Percentiles rank a stretch among this genome's conserved stretches.
Conservation (phyloP, 768 basidiomycete species). For the Podaxis sp. region DNA sequence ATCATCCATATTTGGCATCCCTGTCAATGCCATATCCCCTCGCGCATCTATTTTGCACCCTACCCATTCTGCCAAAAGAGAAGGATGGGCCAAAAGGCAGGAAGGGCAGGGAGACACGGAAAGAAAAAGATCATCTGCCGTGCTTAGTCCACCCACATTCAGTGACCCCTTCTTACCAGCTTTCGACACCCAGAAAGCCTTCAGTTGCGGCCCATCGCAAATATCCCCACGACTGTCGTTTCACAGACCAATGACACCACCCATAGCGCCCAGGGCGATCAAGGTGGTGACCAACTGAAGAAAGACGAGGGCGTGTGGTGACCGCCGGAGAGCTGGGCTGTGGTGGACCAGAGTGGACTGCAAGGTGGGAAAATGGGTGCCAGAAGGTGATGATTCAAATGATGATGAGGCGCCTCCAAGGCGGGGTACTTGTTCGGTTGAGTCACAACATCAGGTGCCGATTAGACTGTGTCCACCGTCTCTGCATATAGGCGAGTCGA, state of each 20-base stretch:
- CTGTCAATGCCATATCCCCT: slow-evolving; percentile 9
- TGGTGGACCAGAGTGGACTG: slow-evolving; percentile 45
- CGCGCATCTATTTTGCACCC: background rate
- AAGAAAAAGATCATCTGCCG: slow-evolving; percentile 16
- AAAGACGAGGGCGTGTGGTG: slow-evolving; percentile 49
- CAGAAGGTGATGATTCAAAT: slow-evolving; percentile 29
- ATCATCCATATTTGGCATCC: background rate
- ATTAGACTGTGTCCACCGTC: slow-evolving; percentile 1
- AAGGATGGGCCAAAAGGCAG: background rate
- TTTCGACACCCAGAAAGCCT: background rate
- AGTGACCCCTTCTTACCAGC: slow-evolving; percentile 37
- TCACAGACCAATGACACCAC: slow-evolving; percentile 2
- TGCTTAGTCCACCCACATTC: slow-evolving; percentile 33
- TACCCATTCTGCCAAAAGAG: background rate
- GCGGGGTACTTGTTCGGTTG: background rate
- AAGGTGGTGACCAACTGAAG: slow-evolving; percentile 16
- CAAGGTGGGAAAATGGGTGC: slow-evolving; percentile 27
- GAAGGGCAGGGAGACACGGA: slow-evolving; percentile 16
- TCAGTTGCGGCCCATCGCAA: background rate
- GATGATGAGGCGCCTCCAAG: slow-evolving; percentile 26
- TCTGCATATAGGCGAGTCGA: background rate
- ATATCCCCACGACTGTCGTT: slow-evolving; percentile 16
- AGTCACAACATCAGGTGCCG: background rate
- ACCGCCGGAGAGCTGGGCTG: slow-evolving; percentile 78
- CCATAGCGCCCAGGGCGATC: background rate